A percentile compares a stretch with the other conserved stretches of the same genome.
Conservation (phyloP, 495 filamentous ascomycete species). For the Aspergillus conjunctus region DNA sequence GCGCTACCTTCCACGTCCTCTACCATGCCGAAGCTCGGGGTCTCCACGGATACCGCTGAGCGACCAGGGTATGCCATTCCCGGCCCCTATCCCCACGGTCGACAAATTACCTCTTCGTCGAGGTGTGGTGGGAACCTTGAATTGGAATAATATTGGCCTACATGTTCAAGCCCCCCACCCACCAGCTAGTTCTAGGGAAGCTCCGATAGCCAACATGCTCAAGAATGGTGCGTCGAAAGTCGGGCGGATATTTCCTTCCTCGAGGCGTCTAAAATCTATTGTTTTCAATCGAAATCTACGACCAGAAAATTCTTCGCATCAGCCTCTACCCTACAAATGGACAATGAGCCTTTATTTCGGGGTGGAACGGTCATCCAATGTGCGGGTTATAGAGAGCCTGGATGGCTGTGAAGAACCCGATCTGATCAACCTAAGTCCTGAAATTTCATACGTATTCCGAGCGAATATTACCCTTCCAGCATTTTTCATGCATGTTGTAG, state of each 20-base stretch:
- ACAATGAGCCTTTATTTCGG: background rate
- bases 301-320: background rate
- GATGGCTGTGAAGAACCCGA: too few species aligned
- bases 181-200: background rate
- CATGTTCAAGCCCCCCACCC: background rate
- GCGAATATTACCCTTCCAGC: background rate
- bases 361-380: background rate
- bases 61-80: slow-evolving; percentile 20
- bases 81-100: slow-evolving; percentile 18
- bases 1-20: slow-evolving; percentile 11
- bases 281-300: background rate
- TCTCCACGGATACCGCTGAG: slow-evolving; percentile 8
- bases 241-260: background rate
- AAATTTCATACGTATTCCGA: background rate
- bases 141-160: background rate
- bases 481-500: background rate
- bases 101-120: slow-evolving; percentile 19
- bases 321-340: background rate
- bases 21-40: slow-evolving; percentile 7
- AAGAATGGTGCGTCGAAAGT: too few species aligned
- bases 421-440: too few species aligned
- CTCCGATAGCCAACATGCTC: too few species aligned
- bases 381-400: too few species aligned
- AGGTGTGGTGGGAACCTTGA: background rate
- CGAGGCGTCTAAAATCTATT: background rate